A percentile compares a stretch with the other conserved stretches of the same genome.
Conservation (phyloP, 805 yeast genomes). For the Yarrowia sp. region DNA sequence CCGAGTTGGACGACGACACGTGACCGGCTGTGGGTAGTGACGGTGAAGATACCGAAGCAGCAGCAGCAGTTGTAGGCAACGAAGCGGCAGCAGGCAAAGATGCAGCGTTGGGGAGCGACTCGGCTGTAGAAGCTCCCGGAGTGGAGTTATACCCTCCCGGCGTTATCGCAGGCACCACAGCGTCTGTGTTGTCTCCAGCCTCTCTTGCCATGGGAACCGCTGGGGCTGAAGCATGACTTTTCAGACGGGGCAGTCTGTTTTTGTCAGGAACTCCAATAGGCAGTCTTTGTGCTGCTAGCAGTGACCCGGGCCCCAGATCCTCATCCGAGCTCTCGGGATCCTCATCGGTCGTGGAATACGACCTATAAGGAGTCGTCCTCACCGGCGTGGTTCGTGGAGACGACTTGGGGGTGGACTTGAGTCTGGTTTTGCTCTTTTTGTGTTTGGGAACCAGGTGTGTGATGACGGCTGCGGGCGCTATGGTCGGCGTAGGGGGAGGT, state of each 20-base stretch:
- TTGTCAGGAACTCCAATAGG: conserved; percentile 20
- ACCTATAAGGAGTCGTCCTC: neutral
- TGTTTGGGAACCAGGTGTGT: conserved; percentile 15
- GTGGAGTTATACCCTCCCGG: conserved; percentile 14
- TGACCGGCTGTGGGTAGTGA: neutral
- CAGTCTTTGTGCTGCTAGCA: conserved; percentile 10
- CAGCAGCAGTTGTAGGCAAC: neutral
- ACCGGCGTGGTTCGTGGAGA: neutral
- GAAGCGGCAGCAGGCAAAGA: neutral
- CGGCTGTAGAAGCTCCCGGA: neutral
- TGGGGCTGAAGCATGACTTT: conserved; percentile 15
- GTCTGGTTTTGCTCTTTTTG: conserved; percentile 11
- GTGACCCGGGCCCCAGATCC: conserved; percentile 9
- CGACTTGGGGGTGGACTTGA: conserved; percentile 10
- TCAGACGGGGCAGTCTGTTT: conserved; percentile 9
- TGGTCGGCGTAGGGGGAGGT: neutral
- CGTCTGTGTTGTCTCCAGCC: neutral
- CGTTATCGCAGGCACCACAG: neutral
- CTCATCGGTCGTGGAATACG: conserved; percentile 24
- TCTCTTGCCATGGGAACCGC: conserved; percentile 14
- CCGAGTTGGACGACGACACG: conserved; percentile 2
- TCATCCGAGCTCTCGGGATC: conserved; percentile 25
- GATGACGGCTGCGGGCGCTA: conserved; percentile 6
- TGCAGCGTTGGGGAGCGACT: conserved; percentile 3
- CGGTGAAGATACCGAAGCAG: neutral